Base-by-base conservation (phyloP, 345 rosid species). In the Salix caprea region DNA sequence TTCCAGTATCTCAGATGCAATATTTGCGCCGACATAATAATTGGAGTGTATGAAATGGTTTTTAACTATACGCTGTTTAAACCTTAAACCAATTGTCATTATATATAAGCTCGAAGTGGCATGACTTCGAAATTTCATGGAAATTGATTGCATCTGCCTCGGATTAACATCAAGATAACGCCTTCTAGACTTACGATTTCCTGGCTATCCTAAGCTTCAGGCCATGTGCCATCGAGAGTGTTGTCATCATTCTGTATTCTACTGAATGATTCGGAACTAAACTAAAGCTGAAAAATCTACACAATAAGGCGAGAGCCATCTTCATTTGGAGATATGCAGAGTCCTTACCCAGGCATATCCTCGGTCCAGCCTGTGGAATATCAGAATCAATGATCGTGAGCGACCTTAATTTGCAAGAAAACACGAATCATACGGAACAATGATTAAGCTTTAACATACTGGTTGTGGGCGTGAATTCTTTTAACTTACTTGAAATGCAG, bases 311-410 rank as follows among this genome's bases (percentile, higher is more conserved):
- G 69, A 95, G 82, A 21, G 94, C 86, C 97, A 93, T 91, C 88
- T 92, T 95, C 96, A 93, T 95, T 82, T 95, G 99, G 48, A 93
- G 92, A 82, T 91, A 95, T 65, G 97, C 99, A 7, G 99, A 95
- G 89, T 95, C 99, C 70, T 95, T 95, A 10, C 99, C 99, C 0
- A 93, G 89, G 78, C 99, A 95, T 79, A 91, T 90, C 82, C 98
- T 88, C 2, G 97, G 98, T 56, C 98, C 98, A 8, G 94, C 98
- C 97, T 93, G 81, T 70, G 78, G 28, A 62, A 44, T 37, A 73
- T 34, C 15, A 75, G 71, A 61, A 62, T 36, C 36, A 73, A 52
- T 11, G 36, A 40, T n/a, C 40, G 12, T 23, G 16, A 30, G 30
- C 71, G 7, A 21, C 50, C 65, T 54, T 54, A 30, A 23, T 67